A percentile compares a stretch with the other conserved stretches of the same genome.
Conservation (phyloP, 2,329 filamentous ascomycete species). For the Rugonectria rugulosa region DNA sequence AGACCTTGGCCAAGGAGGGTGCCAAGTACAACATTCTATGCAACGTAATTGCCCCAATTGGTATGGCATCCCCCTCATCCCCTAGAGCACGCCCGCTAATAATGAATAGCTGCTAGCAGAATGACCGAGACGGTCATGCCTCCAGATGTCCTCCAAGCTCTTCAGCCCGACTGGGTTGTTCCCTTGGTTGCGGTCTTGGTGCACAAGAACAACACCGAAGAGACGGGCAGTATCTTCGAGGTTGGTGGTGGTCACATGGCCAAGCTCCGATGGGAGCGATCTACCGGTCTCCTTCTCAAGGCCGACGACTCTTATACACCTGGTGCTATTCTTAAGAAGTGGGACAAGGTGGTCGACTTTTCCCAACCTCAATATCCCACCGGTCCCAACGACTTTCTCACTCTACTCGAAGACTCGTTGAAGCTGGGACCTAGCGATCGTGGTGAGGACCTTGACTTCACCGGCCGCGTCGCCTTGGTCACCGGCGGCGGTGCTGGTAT, state of each 20-base stretch:
- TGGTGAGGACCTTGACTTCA: conserved; percentile 80
- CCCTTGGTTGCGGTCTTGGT: conserved; percentile 89
- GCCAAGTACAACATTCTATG: conserved; percentile 96
- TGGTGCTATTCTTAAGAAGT: conserved; percentile 86
- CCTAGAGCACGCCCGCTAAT: conserved; percentile 22
- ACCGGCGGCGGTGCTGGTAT: conserved; percentile 92
- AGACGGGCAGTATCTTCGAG: conserved; percentile 92
- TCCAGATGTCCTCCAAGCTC: conserved; percentile 83
- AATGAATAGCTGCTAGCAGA: conserved; percentile 76
- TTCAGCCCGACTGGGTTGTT: conserved; percentile 95
- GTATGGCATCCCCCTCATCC: conserved; percentile 39
- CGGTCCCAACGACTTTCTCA: conserved; percentile 88
- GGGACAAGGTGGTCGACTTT: conserved; percentile 88
- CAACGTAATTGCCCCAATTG: conserved; percentile 93
- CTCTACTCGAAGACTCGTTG: conserved; percentile 82
- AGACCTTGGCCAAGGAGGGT: conserved; percentile 97
- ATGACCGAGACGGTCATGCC: conserved; percentile 98
- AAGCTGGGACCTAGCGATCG: conserved; percentile 76
- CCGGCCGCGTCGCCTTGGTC: conserved; percentile 83
- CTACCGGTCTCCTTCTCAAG: conserved; percentile 87
- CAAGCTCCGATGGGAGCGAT: conserved; percentile 95
- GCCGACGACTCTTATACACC: conserved; percentile 89
- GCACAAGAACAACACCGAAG: conserved; percentile 81
- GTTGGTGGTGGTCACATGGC: conserved; percentile 90
- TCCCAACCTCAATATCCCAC: conserved; percentile 80